A percentile compares a stretch with the other conserved stretches of the same genome.
Conservation (phyloP, 768 basidiomycete species). For the Phylloporus sp. region DNA sequence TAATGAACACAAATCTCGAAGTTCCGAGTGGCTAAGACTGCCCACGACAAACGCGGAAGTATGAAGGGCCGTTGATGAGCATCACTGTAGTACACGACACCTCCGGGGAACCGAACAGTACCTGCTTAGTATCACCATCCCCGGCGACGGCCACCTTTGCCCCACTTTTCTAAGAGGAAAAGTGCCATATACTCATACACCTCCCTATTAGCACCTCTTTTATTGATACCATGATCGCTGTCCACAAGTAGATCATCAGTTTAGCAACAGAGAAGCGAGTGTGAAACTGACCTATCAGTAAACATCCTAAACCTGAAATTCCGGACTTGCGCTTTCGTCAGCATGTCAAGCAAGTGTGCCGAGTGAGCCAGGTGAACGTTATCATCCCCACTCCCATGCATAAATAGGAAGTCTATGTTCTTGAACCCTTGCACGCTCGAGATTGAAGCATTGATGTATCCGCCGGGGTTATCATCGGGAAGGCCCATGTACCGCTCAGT, state of each 20-base stretch:
- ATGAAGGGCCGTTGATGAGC: too few species aligned
- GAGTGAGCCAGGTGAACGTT: slow-evolving; percentile 95
- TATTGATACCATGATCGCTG: slow-evolving; percentile 78
- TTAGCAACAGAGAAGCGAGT: background rate
- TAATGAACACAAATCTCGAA: background rate
- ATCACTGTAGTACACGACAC: slow-evolving; percentile 7
- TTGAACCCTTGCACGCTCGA: slow-evolving; percentile 85
- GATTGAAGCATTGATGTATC: slow-evolving; percentile 89
- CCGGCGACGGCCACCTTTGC: slow-evolving; percentile 68
- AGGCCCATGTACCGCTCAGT: slow-evolving; percentile 97
- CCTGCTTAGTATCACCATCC: slow-evolving; percentile 42
- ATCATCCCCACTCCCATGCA: slow-evolving; percentile 94
- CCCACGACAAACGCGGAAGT: too few species aligned
- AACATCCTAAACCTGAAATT: slow-evolving; percentile 92
- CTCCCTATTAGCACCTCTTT: slow-evolving; percentile 77
- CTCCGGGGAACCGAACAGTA: background rate
- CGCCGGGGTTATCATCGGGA: slow-evolving; percentile 70
- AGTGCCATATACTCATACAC: slow-evolving; percentile 81
- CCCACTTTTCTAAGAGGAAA: slow-evolving; percentile 93
- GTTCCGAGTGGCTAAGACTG: background rate
- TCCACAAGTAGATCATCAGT: slow-evolving; percentile 8
- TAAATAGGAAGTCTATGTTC: slow-evolving; percentile 75
- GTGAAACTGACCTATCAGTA: slow-evolving; percentile 73
- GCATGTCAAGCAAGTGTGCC: slow-evolving; percentile 89
- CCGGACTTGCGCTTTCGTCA: slow-evolving; percentile 72